These are phyloP conservation scores for Cyberlindnera xylosilytica DNA, from an alignment of 805 yeast species.

Conservation along the genomic window DNA sequence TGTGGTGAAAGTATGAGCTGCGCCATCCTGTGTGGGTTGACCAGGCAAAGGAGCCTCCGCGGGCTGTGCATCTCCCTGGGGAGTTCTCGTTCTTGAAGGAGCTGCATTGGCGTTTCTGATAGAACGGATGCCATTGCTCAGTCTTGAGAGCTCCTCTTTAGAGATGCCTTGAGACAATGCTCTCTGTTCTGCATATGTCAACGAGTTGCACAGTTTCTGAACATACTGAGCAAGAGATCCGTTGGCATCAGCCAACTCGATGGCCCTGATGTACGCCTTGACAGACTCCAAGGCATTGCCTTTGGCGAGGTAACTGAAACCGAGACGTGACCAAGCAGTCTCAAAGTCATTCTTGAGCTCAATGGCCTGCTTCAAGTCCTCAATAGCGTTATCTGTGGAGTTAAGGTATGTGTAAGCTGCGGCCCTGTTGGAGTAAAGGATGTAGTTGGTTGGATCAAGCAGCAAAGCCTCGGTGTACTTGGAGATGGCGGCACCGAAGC, in stretches of 20 bases:
- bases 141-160: constrained; percentile 8
- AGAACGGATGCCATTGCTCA: constrained; percentile 6
- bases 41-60: too few relatives aligned
- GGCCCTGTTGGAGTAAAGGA: constrained; percentile 38
- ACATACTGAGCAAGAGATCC: constrained; percentile 15
- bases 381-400: constrained; percentile 33
- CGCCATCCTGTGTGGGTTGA: background rate
- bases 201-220: constrained; percentile 15
- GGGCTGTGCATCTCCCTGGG: too few relatives aligned
- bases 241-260: constrained; percentile 21
- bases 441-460: constrained; percentile 31
- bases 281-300: constrained; percentile 37
- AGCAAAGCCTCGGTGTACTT: constrained; percentile 36
- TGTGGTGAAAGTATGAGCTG: background rate
- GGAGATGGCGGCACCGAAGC: constrained; percentile 30
- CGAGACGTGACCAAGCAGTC: constrained; percentile 39
- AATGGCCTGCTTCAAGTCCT: constrained; percentile 33
- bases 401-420: constrained; percentile 37
- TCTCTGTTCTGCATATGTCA: constrained; percentile 18
- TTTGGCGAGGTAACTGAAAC: constrained; percentile 32
- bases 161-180: constrained; percentile 17
- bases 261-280: constrained; percentile 35
- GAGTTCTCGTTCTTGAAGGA: background rate
- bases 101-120: constrained; percentile 4
- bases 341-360: constrained; percentile 33